Conservation (phyloP, 169 alveolate species). For the Ichthyophthirius multifiliis region DNA sequence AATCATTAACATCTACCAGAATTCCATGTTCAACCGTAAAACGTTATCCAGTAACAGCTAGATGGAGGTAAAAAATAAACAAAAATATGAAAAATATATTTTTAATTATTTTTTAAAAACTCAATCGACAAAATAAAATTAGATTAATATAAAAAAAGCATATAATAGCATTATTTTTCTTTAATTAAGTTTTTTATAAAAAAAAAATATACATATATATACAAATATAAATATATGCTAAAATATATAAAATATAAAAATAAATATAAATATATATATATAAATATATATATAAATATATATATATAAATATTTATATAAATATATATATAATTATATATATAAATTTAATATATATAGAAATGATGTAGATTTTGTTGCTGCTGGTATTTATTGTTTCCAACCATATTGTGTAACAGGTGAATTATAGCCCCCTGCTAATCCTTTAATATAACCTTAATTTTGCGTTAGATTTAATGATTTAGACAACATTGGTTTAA, state of each 20-base stretch:
- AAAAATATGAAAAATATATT: no score
- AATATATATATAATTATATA: no score
- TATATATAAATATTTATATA: no score
- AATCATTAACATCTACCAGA: slow-evolving; percentile 70
- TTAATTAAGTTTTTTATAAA: background rate
- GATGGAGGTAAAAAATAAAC: slow-evolving; percentile 77
- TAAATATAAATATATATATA: no score
- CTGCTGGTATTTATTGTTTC: slow-evolving; percentile 90
- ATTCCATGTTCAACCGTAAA: slow-evolving; percentile 81
- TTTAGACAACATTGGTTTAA: slow-evolving; percentile 86
- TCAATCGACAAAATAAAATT: background rate
- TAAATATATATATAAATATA: no score
- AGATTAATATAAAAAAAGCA: background rate
- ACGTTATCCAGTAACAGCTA: slow-evolving; percentile 86
- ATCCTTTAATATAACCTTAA: slow-evolving; percentile 86
- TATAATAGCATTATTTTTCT: background rate
- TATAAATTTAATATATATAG: slow-evolving; percentile 26
- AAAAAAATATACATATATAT: background rate
- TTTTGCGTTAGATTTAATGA: slow-evolving; percentile 87
- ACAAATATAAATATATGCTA: background rate
- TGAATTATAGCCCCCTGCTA: slow-evolving; percentile 89
- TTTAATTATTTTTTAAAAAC: background rate
- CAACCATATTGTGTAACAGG: slow-evolving; percentile 91
- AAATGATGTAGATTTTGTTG: slow-evolving; percentile 87
- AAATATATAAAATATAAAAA: no score